A percentile compares a stretch with the other conserved stretches of the same genome.
Conservation (phyloP, 345 rosid genomes). For the Melaleuca quinquenervia region DNA sequence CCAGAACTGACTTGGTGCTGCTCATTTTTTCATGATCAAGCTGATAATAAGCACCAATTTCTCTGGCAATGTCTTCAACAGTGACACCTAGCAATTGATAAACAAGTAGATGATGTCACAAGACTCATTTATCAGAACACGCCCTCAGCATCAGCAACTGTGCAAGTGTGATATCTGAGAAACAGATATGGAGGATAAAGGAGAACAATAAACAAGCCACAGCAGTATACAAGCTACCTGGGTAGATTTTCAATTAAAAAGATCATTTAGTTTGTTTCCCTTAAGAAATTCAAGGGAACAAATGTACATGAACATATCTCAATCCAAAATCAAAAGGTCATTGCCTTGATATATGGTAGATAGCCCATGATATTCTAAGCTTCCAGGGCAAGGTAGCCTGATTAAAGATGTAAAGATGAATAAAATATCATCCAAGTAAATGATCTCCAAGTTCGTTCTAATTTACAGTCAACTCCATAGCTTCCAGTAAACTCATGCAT, state of each 20-base stretch:
- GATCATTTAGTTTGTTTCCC: neutral
- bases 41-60: slow-evolving; percentile 31
- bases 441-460: neutral
- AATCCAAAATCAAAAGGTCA: neutral
- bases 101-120: neutral
- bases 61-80: slow-evolving; percentile 48
- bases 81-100: slow-evolving; percentile 39
- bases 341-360: neutral
- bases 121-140: neutral
- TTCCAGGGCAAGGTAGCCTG: neutral
- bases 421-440: neutral
- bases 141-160: neutral
- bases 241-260: neutral
- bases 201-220: neutral
- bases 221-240: neutral
- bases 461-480: neutral
- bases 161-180: too few relatives aligned
- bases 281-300: neutral
- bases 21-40: slow-evolving; percentile 22
- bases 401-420: neutral
- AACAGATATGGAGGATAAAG: neutral
- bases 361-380: neutral
- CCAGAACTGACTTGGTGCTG: slow-evolving; percentile 7
- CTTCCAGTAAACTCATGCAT: neutral
- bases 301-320: too few relatives aligned